phyloP scores from a whole-genome alignment of 108 stramenopile species.

The Cyclotella choctawhatcheeana region DNA sequence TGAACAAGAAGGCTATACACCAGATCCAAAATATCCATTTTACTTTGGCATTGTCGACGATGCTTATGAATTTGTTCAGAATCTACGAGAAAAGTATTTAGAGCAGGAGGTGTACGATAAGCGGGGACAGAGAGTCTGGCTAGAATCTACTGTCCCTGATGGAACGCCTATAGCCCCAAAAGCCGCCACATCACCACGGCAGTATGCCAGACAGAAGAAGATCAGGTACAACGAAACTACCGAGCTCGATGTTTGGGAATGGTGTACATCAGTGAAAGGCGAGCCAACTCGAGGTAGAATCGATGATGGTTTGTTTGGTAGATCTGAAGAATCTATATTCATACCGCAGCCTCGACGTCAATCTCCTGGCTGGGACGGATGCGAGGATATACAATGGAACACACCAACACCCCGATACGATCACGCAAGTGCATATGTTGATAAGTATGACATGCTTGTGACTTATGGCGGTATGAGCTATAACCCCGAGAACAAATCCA shows the following conservation, averaged over 20 bases:
- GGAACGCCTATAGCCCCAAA: conserved; percentile 71
- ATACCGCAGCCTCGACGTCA: conserved; percentile 76
- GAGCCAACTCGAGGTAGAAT: conserved; percentile 58
- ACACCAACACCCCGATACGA: conserved; percentile 66
- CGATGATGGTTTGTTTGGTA: conserved; percentile 45
- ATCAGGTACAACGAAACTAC: conserved; percentile 42
- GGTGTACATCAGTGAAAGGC: conserved; percentile 74
- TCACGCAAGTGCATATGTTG: conserved; percentile 56
- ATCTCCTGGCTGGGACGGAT: conserved; percentile 89
- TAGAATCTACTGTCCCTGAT: conserved; percentile 49
- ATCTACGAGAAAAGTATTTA: conserved; percentile 40
- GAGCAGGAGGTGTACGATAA: conserved; percentile 39
- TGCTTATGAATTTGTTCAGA: conserved; percentile 49
- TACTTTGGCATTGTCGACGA: conserved; percentile 67
- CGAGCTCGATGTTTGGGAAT: conserved; percentile 57
- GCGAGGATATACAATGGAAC: conserved; percentile 69
- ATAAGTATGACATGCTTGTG: conserved; percentile 56
- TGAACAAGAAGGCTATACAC: conserved; percentile 45
- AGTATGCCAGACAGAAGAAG: conserved; percentile 49
- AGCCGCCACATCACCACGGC: conserved; percentile 73
- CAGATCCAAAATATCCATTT: conserved; percentile 37
- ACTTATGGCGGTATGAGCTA: conserved; percentile 76
- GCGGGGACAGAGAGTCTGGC: conserved; percentile 28
- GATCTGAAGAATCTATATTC: conserved; percentile 54
- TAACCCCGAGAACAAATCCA: conserved; percentile 36